phyloP scores from a whole-genome alignment of 192 early-diverging fungal genomes.

The Coemansia sp. region DNA sequence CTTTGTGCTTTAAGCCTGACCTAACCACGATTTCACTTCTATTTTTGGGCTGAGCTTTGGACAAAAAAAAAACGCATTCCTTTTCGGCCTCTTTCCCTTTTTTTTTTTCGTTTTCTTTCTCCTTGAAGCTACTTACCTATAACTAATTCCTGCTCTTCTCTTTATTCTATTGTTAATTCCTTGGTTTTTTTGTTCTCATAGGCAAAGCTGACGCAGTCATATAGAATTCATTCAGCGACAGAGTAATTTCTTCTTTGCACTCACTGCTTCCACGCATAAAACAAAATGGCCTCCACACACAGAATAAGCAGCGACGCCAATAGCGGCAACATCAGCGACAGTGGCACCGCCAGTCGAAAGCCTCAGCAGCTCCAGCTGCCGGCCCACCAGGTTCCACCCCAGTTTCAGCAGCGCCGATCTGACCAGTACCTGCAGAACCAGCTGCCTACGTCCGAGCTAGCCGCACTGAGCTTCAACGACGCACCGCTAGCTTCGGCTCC shows the following conservation, averaged over 20 bases:
- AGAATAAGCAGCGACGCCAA: constrained; percentile 19
- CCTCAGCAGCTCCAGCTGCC: constrained; percentile 4
- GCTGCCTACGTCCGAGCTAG: constrained; percentile 24
- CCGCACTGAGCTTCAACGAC: constrained; percentile 25
- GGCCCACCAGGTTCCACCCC: neutral
- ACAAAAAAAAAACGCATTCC: neutral
- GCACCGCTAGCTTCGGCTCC: constrained; percentile 5
- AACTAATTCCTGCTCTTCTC: constrained; percentile 3
- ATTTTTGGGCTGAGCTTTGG: constrained; percentile 6
- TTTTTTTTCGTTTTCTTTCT: constrained; percentile 5
- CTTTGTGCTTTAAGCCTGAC: constrained; percentile 8
- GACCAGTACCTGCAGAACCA: constrained; percentile 9
- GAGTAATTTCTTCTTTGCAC: neutral
- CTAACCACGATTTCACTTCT: neutral
- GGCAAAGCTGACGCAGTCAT: neutral
- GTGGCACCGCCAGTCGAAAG: neutral
- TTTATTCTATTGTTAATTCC: neutral
- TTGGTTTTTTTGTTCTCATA: neutral
- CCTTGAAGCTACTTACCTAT: constrained; percentile 7
- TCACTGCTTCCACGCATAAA: constrained; percentile 7
- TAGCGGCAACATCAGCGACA: neutral
- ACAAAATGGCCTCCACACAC: neutral
- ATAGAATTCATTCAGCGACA: constrained; percentile 1
- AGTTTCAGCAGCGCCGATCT: constrained; percentile 9
- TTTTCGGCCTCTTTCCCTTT: neutral